phyloP scores from a whole-genome alignment of 2,329 filamentous ascomycete genomes.

The Cytospora leucostoma region DNA sequence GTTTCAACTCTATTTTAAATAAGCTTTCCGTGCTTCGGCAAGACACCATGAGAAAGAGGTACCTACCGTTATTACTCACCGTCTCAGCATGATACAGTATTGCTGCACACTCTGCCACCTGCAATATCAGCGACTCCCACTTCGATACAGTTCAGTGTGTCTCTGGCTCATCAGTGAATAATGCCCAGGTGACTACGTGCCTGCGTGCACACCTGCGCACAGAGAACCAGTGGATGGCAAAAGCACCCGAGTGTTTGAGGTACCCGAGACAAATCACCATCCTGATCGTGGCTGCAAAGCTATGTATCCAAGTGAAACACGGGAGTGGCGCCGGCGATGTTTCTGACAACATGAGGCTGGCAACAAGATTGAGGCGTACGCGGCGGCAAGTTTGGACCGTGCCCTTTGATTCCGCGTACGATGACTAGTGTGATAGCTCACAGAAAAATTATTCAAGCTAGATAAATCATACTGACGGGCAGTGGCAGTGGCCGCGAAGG shows the following conservation, averaged over 20 bases:
- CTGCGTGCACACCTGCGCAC: too few relatives aligned
- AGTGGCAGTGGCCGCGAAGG: constrained; percentile 30
- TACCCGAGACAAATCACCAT: background rate
- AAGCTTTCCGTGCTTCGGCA: too few relatives aligned
- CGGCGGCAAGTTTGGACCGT: constrained; percentile 5
- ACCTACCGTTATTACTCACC: too few relatives aligned
- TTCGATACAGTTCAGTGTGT: too few relatives aligned
- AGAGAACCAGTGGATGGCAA: too few relatives aligned
- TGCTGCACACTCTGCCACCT: too few relatives aligned
- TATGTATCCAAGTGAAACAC: background rate
- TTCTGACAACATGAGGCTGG: constrained; percentile 18
- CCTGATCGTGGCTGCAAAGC: background rate
- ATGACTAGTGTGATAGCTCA: constrained; percentile 34
- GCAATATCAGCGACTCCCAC: too few relatives aligned
- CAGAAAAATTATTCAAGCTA: constrained; percentile 34
- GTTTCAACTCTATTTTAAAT: too few relatives aligned
- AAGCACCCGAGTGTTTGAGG: background rate
- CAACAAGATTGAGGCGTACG: constrained; percentile 23
- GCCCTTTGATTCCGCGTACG: constrained; percentile 30
- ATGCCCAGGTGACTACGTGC: too few relatives aligned
- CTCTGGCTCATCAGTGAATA: too few relatives aligned
- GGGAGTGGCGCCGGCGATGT: background rate
- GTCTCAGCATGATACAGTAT: too few relatives aligned
- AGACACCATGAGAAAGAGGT: too few relatives aligned
- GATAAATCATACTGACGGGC: constrained; percentile 32